Percentiles rank a stretch among this genome's conserved stretches.
phyloP scores from a whole-genome alignment of 2,329 filamentous ascomycete genomes.

The Passalora sequoiae region DNA sequence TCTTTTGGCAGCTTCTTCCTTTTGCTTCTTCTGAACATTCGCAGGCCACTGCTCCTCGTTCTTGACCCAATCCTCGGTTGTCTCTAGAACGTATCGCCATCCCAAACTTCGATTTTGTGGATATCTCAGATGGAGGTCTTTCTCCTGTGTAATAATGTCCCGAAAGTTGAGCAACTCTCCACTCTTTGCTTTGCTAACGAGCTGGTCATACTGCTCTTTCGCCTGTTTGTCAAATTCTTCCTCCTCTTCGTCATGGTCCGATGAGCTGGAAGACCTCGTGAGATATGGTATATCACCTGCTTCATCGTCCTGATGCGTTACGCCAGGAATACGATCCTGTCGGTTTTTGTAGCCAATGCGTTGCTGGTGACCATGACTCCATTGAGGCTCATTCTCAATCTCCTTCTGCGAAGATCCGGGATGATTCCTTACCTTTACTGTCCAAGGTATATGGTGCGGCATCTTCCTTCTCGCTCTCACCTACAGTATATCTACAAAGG shows the following conservation, averaged over 20 bases:
- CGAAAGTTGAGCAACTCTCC: slow-evolving; percentile 38
- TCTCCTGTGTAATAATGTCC: slow-evolving; percentile 32
- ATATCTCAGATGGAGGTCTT: slow-evolving; percentile 41
- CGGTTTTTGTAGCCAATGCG: slow-evolving; percentile 4
- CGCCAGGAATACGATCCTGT: slow-evolving; percentile 2
- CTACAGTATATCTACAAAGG: too few species aligned
- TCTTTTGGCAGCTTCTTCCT: slow-evolving; percentile 30
- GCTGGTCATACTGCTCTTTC: slow-evolving; percentile 24
- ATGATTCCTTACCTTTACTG: background rate
- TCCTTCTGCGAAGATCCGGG: background rate
- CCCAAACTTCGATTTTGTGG: slow-evolving; percentile 43
- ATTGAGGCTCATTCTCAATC: slow-evolving; percentile 1
- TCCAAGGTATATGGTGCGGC: slow-evolving; percentile 1
- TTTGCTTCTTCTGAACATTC: slow-evolving; percentile 40
- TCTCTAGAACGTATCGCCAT: slow-evolving; percentile 49
- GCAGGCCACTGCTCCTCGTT: slow-evolving; percentile 46
- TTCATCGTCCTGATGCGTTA: slow-evolving; percentile 2
- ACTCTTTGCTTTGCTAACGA: slow-evolving; percentile 24
- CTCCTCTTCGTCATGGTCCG: slow-evolving; percentile 3
- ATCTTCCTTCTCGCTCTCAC: too few species aligned
- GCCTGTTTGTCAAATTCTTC: slow-evolving; percentile 27
- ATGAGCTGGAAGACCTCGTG: background rate
- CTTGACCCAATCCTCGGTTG: slow-evolving; percentile 48
- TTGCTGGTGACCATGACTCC: background rate
- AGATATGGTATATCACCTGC: background rate